Evolutionary conservation across 306 rosid genomes (phyloP), one percentile per base, ranked within the genome.

Genomic region (Lupinus albus): DNA sequence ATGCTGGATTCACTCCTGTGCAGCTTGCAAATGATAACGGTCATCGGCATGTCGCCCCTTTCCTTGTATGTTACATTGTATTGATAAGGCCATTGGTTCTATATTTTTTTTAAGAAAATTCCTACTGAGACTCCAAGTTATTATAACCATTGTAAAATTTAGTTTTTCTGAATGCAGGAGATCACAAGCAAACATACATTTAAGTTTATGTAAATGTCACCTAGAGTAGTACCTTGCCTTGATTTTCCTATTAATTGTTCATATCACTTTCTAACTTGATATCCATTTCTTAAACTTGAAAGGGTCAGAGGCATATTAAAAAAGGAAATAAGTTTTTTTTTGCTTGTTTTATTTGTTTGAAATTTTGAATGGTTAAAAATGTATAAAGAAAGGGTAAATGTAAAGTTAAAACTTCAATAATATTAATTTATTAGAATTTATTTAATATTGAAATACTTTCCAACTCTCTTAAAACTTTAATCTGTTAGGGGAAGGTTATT

Each of bases 21-120:
- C 96, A 89, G 82, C 87, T 93, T 67, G 98, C 98, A 30, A 74
- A 82, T 68, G 94, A 89, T 82, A 89, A 89, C 79, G 98, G 97
- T 93, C 97, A 89, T 82, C 94, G 84, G 81, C 88, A 80, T 77
- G 90, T 89, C 81, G 87, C 95, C 64, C 83, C 80, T 80, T 80
- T 93, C 85, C 95, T 93, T 79, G 98, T 93, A 89, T 76, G 98
- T 89, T 83, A 69, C 64, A 54, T 75, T 73, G 70, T 65, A 80
- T 75, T 71, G 61, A 74, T 74, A 75, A 76, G 64, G 72, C 64
- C 52, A 48, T 56, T 64, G 30, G 4, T 25, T 25, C 0, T 25
- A 4, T 25, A 55, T 64, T 30, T 41, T 25, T 25, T 32, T 17
- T 25, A 48, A 49, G 17, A 58, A 74, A 16, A 69, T 76, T 25